Evolutionary conservation across 176 grass and related monocot species (phyloP), one percentile per base, ranked within the genome.

Genomic region (Zea luxurians): DNA sequence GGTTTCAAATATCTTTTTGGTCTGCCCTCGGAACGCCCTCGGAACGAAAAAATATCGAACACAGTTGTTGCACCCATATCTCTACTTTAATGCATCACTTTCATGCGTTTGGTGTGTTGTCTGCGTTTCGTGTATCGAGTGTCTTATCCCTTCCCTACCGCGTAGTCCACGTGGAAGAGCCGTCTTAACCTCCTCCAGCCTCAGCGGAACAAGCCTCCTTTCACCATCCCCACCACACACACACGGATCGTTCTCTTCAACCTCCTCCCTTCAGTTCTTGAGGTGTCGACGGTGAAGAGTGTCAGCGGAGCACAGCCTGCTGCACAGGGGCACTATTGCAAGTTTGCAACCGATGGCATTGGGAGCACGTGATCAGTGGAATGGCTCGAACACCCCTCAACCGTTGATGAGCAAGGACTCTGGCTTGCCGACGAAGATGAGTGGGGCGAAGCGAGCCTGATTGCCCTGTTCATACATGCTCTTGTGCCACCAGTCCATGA

Each of bases 321-420:
- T 0, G 59, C 21, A 0, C 66, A n/a, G 73, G 84, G 16, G 20
- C 41, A 5, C 4, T 5, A 5, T n/a, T n/a, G n/a, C n/a, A n/a
- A n/a, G n/a, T 5, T n/a, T 45, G 13, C 90, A 79, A 68, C 90
- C 86, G 0, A 50, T 50, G 18, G 55, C 48, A 7, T 0, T 20
- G 16, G 27, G 13, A 10, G 78, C 69, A 0, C 64, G 27, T 9
- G 82, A 82, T 77, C 85, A 89, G 69, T 91, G 80, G 85, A 83
- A 34, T 3, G 59, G 54, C 54, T 58, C 17, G 54, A 9, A 97
- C 20, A 36, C 76, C 10, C 93, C 93, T 13, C 80, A 61, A 3
- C 93, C 90, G 34, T 97, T 93, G 82, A 97, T 90, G 36, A 97
- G 77, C 6, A 97, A 80, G 13, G 93, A 90, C 90, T 91, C 40